phyloP scores from a whole-genome alignment of 441 rosid species.

The Mallotus japonicus region DNA sequence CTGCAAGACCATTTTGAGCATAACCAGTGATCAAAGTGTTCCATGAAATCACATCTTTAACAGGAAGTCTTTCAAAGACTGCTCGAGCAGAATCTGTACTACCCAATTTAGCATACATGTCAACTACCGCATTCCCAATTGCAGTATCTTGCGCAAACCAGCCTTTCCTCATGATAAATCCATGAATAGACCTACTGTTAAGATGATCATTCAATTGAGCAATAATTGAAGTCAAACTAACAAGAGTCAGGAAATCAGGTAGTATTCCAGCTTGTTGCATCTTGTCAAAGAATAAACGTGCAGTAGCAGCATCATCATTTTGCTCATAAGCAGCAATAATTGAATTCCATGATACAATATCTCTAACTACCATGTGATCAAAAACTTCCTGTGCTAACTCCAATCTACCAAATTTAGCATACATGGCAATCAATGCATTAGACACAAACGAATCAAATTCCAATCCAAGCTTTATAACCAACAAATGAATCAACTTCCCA shows the following conservation, averaged over 20 bases:
- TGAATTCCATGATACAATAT: conserved; percentile 81
- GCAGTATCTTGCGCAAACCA: conserved; percentile 48
- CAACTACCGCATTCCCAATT: conserved; percentile 59
- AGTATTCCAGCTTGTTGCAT: conserved; percentile 48
- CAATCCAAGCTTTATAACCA: conserved; percentile 53
- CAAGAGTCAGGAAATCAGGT: conserved; percentile 61
- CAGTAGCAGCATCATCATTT: conserved; percentile 50
- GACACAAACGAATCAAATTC: conserved; percentile 57
- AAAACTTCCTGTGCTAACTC: conserved; percentile 43
- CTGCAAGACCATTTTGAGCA: conserved; percentile 71
- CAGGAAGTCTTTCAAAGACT: conserved; percentile 55
- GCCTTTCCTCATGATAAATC: conserved; percentile 46
- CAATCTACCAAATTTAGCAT: conserved; percentile 49
- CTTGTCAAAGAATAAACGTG: conserved; percentile 41
- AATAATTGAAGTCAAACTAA: conserved; percentile 60
- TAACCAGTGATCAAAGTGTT: conserved; percentile 70
- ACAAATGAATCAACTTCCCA: conserved; percentile 54
- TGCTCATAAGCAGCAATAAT: conserved; percentile 71
- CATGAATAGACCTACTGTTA: conserved; percentile 48
- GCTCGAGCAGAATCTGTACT: conserved; percentile 41
- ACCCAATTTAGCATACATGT: conserved; percentile 78
- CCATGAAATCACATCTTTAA: conserved; percentile 70
- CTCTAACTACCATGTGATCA: conserved; percentile 52
- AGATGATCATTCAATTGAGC: conserved; percentile 46
- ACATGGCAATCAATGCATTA: conserved; percentile 72